phyloP scores from a whole-genome alignment of 805 yeast species.

The Candida sakaeoensis region DNA sequence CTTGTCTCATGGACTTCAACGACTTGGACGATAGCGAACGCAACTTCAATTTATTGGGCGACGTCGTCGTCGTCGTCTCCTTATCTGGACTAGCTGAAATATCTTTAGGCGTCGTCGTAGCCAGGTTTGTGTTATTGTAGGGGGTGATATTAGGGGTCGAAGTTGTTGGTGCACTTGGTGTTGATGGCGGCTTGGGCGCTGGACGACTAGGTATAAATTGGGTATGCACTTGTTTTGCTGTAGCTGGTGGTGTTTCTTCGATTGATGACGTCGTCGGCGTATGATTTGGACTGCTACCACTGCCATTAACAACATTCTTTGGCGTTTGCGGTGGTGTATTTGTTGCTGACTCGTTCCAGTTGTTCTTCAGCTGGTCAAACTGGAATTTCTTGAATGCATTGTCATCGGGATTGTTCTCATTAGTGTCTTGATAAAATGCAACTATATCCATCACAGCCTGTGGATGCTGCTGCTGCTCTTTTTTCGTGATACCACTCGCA shows the following conservation, averaged over 20 bases:
- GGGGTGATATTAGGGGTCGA: conserved; percentile 4
- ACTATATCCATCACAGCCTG: conserved; percentile 92
- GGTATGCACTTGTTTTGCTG: conserved; percentile 7
- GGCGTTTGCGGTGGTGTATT: conserved; percentile 9
- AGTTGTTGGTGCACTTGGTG: conserved; percentile 6
- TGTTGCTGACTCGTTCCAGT: conserved; percentile 8
- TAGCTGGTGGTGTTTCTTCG: background rate
- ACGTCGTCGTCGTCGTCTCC: conserved; percentile 5
- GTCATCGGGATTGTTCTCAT: conserved; percentile 39
- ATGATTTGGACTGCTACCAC: background rate
- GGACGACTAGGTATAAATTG: conserved; percentile 65
- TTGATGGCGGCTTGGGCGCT: conserved; percentile 57
- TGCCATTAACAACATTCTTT: background rate
- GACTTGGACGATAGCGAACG: conserved; percentile 39
- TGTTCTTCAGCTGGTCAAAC: conserved; percentile 17
- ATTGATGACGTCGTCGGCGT: conserved; percentile 4
- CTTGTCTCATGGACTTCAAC: conserved; percentile 27
- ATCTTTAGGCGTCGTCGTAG: conserved; percentile 6
- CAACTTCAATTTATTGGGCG: conserved; percentile 9
- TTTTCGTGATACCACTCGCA: conserved; percentile 82
- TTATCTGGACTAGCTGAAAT: conserved; percentile 10
- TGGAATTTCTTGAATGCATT: conserved; percentile 43
- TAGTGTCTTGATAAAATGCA: conserved; percentile 69
- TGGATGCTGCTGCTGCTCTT: conserved; percentile 88
- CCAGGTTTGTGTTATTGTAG: background rate